Percentiles rank a stretch among this genome's conserved stretches.
Evolutionary conservation across 1,284 basidiomycete species (phyloP).

Genomic region (Ceratobasidium sp.): DNA sequence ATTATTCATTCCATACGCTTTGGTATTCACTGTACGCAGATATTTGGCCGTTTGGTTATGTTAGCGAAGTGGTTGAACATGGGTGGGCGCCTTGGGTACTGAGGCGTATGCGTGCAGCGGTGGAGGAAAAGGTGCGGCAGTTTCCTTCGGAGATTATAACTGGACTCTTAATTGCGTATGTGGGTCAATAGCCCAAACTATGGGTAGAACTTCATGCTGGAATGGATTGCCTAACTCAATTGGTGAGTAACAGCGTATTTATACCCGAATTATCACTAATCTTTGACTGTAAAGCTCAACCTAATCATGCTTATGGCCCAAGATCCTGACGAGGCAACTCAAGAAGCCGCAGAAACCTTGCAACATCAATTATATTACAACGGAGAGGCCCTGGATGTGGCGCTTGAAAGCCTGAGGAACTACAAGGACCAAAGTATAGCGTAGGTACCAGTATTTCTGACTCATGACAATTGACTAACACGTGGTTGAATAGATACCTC

Average conservation of each 20-base stretch:
- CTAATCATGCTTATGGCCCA: conserved; percentile 72
- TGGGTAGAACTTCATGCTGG: conserved; percentile 96
- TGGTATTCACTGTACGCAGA: conserved; percentile 25
- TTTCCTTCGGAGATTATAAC: conserved; percentile 29
- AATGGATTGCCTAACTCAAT: conserved; percentile 87
- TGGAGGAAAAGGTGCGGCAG: conserved; percentile 79
- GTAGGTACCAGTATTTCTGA: conserved; percentile 47
- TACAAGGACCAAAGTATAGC: conserved; percentile 69
- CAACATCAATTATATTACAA: conserved; percentile 92
- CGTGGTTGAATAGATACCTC: conserved; percentile 63
- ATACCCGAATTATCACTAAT: neutral
- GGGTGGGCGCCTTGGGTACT: conserved; percentile 87
- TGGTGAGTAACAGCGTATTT: conserved; percentile 53
- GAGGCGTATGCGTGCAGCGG: conserved; percentile 80
- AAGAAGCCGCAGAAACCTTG: conserved; percentile 76
- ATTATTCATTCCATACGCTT: conserved; percentile 42
- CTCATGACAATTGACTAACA: neutral
- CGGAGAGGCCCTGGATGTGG: conserved; percentile 86
- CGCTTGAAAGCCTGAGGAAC: conserved; percentile 71
- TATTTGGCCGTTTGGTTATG: conserved; percentile 70
- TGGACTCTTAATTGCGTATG: conserved; percentile 15
- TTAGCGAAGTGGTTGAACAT: conserved; percentile 84
- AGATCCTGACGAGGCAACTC: conserved; percentile 60
- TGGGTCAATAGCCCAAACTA: conserved; percentile 71
- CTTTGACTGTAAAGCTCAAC: conserved; percentile 58